Percentiles rank a stretch among this genome's conserved stretches.
Conservation (phyloP, 208 protist genomes). For the Zelonia costaricensis region DNA sequence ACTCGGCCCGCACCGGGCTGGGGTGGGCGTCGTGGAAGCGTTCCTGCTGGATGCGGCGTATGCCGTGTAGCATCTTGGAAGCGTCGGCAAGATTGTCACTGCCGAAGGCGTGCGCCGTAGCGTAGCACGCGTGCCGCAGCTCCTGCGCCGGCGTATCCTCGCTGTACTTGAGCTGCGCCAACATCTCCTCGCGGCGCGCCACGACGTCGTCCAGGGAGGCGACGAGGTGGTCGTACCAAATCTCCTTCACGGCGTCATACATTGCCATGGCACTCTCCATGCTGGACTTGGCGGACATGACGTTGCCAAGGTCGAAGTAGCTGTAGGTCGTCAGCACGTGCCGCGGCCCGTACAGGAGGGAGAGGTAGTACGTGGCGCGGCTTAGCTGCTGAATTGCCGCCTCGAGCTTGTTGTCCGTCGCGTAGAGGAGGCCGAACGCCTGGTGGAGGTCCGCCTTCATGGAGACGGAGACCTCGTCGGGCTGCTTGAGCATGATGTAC, state of each 20-base stretch:
- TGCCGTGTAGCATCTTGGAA: conserved; percentile 87
- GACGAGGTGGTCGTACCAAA: conserved; percentile 72
- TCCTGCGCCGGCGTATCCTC: conserved; percentile 53
- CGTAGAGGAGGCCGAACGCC: conserved; percentile 88
- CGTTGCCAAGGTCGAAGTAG: conserved; percentile 92
- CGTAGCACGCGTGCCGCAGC: conserved; percentile 44
- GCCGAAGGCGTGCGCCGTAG: conserved; percentile 68
- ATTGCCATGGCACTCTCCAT: conserved; percentile 89
- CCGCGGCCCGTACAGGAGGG: conserved; percentile 71
- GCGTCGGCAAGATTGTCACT: conserved; percentile 80
- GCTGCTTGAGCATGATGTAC: conserved; percentile 75
- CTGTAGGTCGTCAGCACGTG: conserved; percentile 87
- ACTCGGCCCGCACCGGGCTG: conserved; percentile 62
- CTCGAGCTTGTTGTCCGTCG: conserved; percentile 83
- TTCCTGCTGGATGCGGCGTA: conserved; percentile 81
- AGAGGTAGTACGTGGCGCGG: conserved; percentile 87
- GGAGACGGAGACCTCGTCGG: conserved; percentile 44
- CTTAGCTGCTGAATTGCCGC: conserved; percentile 79
- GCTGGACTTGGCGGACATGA: conserved; percentile 84
- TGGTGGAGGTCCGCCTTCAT: conserved; percentile 90
- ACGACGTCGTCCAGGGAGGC: conserved; percentile 58
- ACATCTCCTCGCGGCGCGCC: conserved; percentile 46
- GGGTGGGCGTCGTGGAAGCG: conserved; percentile 73
- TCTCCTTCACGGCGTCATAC: conserved; percentile 88
- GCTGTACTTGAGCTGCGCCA: conserved; percentile 67